phyloP scores from a whole-genome alignment of 441 rosid species.

The Gossypium gossypioides region DNA sequence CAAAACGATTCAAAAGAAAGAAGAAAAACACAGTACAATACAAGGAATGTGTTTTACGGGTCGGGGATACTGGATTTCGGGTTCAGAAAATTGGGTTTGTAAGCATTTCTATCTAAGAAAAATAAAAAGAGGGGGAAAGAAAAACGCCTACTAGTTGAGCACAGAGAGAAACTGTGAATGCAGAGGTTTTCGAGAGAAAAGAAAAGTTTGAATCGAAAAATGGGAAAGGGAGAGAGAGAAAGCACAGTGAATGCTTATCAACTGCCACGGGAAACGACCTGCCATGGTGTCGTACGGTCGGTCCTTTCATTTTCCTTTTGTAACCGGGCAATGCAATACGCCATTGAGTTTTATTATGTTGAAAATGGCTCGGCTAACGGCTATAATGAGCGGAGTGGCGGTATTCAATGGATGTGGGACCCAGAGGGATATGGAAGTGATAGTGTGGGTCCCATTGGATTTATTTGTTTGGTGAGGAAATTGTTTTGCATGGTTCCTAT shows the following conservation, averaged over 20 bases:
- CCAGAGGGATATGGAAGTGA: neutral
- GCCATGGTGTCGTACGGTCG: constrained; percentile 37
- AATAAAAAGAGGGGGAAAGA: neutral
- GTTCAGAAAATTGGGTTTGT: neutral
- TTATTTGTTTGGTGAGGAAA: neutral
- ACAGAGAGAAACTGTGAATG: neutral
- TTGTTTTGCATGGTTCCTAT: neutral
- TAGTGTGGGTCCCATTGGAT: neutral
- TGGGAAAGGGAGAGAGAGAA: neutral
- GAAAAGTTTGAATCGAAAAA: neutral
- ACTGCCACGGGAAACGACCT: constrained; percentile 49
- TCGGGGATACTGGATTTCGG: neutral
- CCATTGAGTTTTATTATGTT: neutral
- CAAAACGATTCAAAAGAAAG: constrained; percentile 3
- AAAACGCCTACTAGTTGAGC: neutral
- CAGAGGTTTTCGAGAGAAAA: neutral
- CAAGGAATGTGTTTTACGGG: neutral
- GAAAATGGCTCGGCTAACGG: neutral
- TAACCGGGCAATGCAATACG: constrained; percentile 10
- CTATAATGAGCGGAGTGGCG: neutral
- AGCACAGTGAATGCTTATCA: constrained; percentile 56
- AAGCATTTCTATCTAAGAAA: neutral
- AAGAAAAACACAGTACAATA: neutral
- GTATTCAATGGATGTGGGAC: neutral
- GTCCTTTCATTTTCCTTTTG: neutral